Conservation (phyloP, 164 flowering plant species). For the Tetrastigma voinierianum region DNA sequence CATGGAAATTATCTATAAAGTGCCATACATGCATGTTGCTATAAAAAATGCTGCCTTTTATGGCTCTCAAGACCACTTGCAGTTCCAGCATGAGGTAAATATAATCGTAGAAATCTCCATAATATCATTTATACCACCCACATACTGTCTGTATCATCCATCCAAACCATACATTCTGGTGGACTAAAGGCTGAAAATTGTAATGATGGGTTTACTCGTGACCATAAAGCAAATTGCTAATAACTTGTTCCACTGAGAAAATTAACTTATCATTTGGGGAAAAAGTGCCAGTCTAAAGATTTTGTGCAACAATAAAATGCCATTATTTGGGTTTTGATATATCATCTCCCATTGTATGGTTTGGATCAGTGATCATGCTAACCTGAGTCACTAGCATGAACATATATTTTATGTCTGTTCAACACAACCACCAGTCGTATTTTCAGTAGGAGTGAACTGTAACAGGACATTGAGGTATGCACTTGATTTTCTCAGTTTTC, state of each 20-base stretch:
- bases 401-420: neutral
- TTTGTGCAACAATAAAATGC: too few species aligned
- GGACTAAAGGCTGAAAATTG: neutral
- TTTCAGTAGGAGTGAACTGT: neutral
- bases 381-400: neutral
- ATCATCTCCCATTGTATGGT: too few species aligned
- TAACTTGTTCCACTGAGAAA: too few species aligned
- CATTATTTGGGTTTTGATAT: too few species aligned
- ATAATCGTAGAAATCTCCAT: neutral
- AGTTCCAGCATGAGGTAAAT: slow-evolving; percentile 50
- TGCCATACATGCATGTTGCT: slow-evolving; percentile 47
- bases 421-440: neutral
- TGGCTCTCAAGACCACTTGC: slow-evolving; percentile 35
- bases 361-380: too few species aligned
- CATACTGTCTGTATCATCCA: neutral
- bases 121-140: neutral
- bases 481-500: too few species aligned
- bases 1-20: slow-evolving; percentile 55
- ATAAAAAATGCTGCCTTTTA: slow-evolving; percentile 61
- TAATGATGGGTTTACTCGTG: too few species aligned
- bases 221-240: too few species aligned
- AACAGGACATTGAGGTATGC: too few species aligned
- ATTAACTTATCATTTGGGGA: too few species aligned
- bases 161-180: neutral
- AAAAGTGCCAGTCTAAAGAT: too few species aligned